A percentile compares a stretch with the other conserved stretches of the same genome.
phyloP scores from a whole-genome alignment of 73 alveolate species.

The Tetrahymena elliotti region DNA sequence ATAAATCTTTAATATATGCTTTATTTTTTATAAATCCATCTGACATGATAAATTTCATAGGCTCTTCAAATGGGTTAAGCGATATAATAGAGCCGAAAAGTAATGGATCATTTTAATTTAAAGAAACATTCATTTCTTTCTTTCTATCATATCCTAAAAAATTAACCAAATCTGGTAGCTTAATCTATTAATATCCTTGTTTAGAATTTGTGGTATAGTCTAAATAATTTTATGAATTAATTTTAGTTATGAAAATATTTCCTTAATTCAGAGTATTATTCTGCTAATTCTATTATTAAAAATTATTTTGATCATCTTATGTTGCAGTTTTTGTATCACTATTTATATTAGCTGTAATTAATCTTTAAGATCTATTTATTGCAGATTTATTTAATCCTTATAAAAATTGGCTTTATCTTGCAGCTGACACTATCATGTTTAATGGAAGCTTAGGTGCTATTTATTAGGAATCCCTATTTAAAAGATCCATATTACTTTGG shows the following conservation, averaged over 20 bases:
- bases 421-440: background rate
- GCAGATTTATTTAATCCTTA: background rate
- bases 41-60: background rate
- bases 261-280: background rate
- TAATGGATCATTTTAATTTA: background rate
- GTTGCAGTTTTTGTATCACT: background rate
- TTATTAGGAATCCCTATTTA: background rate
- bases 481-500: background rate
- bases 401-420: background rate
- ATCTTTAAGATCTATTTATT: background rate
- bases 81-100: background rate
- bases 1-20: background rate
- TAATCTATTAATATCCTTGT: background rate
- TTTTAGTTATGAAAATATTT: background rate
- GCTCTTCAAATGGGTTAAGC: background rate
- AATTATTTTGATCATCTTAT: background rate
- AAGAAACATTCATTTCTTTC: background rate
- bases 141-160: background rate
- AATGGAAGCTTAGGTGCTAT: background rate
- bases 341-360: background rate
- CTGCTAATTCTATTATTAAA: background rate
- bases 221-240: background rate
- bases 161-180: background rate
- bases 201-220: background rate
- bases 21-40: background rate